These are phyloP conservation scores for Neurospora tetrasperma DNA, from an alignment of 495 filamentous ascomycete genomes.

Conservation along the genomic window DNA sequence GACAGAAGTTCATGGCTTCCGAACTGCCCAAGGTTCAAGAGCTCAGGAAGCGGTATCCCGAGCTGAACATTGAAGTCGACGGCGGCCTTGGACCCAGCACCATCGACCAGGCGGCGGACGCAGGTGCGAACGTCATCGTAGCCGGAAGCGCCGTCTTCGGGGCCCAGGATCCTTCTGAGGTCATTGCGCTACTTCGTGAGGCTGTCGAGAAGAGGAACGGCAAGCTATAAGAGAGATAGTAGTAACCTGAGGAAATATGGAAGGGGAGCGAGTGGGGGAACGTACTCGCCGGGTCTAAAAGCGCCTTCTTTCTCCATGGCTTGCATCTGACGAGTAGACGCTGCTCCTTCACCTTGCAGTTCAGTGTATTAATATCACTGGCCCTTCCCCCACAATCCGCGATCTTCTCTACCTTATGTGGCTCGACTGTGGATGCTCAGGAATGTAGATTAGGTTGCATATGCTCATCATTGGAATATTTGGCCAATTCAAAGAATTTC, in stretches of 20 bases:
- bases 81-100: slow-evolving; percentile 81
- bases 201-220: slow-evolving; percentile 56
- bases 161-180: slow-evolving; percentile 73
- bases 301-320: no score
- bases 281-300: no score
- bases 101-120: slow-evolving; percentile 88
- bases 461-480: background rate
- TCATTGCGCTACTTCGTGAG: slow-evolving; percentile 69
- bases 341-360: background rate
- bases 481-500: background rate
- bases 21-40: slow-evolving; percentile 88
- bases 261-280: background rate
- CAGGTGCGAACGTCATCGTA: slow-evolving; percentile 95
- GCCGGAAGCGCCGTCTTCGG: slow-evolving; percentile 97
- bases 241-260: background rate
- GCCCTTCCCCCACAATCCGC: background rate
- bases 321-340: background rate
- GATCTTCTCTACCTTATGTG: background rate
- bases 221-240: slow-evolving; percentile 12
- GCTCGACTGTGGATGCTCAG: background rate
- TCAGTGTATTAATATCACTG: background rate
- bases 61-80: slow-evolving; percentile 94
- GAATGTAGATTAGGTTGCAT: no score
- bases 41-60: slow-evolving; percentile 73
- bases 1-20: slow-evolving; percentile 95